Conservation (phyloP, 129 eudicot genomes). For the Erigeron canadensis region DNA sequence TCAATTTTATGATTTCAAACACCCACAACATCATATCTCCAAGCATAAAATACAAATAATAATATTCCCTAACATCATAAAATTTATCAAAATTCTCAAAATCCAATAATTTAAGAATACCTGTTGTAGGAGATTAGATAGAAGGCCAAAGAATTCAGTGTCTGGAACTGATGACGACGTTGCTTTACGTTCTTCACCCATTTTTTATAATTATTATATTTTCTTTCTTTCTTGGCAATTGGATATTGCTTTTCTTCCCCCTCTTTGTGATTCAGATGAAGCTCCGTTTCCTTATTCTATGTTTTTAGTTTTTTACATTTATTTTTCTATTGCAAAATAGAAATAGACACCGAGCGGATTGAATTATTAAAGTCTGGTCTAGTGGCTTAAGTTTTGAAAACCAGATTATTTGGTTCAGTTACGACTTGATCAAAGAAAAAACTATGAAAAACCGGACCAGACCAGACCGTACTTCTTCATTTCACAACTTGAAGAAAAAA, state of each 20-base stretch:
- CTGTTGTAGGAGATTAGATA: constrained; percentile 73
- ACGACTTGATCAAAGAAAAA: too few relatives aligned
- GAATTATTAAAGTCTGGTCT: too few relatives aligned
- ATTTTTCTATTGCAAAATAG: too few relatives aligned
- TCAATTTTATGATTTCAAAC: constrained; percentile 11
- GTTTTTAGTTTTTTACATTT: too few relatives aligned
- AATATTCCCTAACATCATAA: background rate
- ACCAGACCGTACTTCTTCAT: too few relatives aligned
- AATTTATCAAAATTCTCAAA: background rate
- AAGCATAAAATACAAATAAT: background rate
- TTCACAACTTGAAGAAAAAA: too few relatives aligned
- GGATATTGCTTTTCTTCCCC: background rate
- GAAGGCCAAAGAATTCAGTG: constrained; percentile 66
- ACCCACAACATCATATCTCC: constrained; percentile 13
- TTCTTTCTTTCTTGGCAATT: background rate
- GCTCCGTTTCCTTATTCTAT: too few relatives aligned
- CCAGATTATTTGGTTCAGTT: too few relatives aligned
- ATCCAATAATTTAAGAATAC: constrained; percentile 20
- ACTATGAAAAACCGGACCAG: too few relatives aligned
- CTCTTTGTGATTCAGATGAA: too few relatives aligned
- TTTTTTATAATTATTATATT: background rate
- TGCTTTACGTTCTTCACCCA: constrained; percentile 46
- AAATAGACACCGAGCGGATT: too few relatives aligned
- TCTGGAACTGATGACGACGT: constrained; percentile 46
- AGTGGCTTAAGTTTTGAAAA: too few relatives aligned